Conservation (phyloP, 306 rosid species). For the Fragaria vesca region DNA sequence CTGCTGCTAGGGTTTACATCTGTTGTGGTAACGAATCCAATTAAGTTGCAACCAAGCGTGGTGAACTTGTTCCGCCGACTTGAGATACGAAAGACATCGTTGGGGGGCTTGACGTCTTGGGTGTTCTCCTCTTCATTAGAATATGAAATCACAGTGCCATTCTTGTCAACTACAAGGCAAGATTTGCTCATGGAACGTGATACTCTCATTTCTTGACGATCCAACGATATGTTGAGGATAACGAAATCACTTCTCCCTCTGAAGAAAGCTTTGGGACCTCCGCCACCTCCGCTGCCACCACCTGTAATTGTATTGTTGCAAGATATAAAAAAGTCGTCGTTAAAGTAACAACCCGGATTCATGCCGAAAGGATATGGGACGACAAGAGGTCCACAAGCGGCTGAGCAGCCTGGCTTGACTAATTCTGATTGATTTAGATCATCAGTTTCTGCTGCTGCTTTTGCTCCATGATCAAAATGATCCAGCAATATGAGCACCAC, state of each 20-base stretch:
- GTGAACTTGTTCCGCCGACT: constrained; percentile 10
- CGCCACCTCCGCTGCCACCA: not conserved
- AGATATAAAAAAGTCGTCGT: constrained; percentile 3
- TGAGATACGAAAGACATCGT: not conserved
- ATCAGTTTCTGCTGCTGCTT: not conserved
- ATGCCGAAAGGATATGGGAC: constrained; percentile 33
- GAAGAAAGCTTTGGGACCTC: constrained; percentile 1
- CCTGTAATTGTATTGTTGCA: not conserved
- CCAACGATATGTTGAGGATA: constrained; percentile 16
- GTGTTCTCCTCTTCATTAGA: not conserved
- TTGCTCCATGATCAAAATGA: not conserved
- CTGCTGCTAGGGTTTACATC: not conserved
- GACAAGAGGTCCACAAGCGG: constrained; percentile 19
- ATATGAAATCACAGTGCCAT: not conserved
- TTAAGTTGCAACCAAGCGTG: not conserved
- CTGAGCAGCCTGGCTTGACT: constrained; percentile 12
- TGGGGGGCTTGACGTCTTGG: not conserved
- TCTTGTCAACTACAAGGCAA: not conserved
- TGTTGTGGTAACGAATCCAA: not conserved
- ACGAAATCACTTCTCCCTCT: not conserved
- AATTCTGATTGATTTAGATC: not conserved
- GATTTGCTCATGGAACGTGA: not conserved
- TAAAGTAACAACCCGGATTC: constrained; percentile 3
- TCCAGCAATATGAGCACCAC: not conserved
- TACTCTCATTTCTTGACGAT: constrained; percentile 27